phyloP scores from a whole-genome alignment of 164 flowering plant species.

The Piper betle region DNA sequence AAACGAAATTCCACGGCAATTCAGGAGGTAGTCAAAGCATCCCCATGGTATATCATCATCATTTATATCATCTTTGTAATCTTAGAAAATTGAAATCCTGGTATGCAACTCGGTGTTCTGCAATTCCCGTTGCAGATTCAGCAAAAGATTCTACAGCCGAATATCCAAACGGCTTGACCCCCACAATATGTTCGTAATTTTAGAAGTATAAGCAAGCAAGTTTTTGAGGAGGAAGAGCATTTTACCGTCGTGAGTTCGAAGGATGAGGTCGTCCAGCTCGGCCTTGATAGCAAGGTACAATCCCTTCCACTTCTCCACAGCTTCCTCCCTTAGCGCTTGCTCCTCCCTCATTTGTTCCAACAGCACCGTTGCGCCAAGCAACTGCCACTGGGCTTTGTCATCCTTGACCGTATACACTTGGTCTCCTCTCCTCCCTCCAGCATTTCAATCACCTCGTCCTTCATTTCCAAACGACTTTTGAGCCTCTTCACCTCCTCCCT shows the following conservation, averaged over 20 bases:
- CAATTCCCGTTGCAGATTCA: no score
- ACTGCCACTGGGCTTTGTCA: conserved; percentile 12
- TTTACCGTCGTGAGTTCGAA: conserved; percentile 39
- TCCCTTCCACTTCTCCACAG: conserved; percentile 75
- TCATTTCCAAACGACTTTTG: neutral
- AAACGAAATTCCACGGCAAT: no score
- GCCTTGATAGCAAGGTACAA: conserved; percentile 66
- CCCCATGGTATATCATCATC: no score
- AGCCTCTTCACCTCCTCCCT: conserved; percentile 5
- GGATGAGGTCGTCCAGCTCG: conserved; percentile 76
- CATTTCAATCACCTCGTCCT: conserved; percentile 3
- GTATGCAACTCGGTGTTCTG: no score
- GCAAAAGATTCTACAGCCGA: no score
- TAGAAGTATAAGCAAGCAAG: neutral
- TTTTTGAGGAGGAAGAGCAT: neutral
- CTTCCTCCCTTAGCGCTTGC: conserved; percentile 39
- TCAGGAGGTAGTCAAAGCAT: no score
- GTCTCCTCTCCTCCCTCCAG: conserved; percentile 2
- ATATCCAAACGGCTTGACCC: no score
- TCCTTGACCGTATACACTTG: neutral
- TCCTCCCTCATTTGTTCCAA: conserved; percentile 44
- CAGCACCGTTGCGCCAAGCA: conserved; percentile 14
- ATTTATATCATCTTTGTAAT: no score
- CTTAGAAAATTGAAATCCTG: no score
- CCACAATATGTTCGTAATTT: neutral